Base-by-base conservation (phyloP, 2,329 filamentous ascomycete genomes). In the Aurifilum marmelostoma region DNA sequence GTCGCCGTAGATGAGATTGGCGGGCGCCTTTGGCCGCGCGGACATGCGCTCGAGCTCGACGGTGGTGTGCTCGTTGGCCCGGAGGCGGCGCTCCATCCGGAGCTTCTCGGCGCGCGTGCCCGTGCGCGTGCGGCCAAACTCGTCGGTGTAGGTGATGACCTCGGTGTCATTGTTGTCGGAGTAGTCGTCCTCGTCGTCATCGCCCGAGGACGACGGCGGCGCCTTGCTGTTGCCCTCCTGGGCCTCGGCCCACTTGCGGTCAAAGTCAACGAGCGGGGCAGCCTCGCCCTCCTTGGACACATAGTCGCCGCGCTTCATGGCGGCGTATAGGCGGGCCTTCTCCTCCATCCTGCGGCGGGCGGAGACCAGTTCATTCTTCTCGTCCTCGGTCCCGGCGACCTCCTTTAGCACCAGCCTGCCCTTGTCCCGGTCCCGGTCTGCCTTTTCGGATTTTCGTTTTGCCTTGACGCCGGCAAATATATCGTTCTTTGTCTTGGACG, bases 291-390 rank as follows among this genome's bases (percentile, higher is more conserved):
- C 87, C 67, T 86, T 85, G 21, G 87, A 83, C n/a, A 92, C 83
- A 79, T 92, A 90, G 76, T 97, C 91, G n/a, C 95, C 94, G 43
- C 92, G 87, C 80, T 97, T 97, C 88, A 99, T 91, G 50, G 92
- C 92, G 8, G 92, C 90, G 79, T 99, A 99, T 1, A 96, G 81
- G 5, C 92, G 88, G 3, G 92, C 93, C 80, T 99, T 99, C 81
- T 94, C 91, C 76, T 97, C 90, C 90, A 99, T 92, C 76, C 90
- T 92, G 73, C 90, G 87, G 78, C 90, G 91, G 29, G 92, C 91
- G 68, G 91, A 88, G 63, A 83, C 91, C 67, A 91, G 87, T 74
- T 92, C 88, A 62, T 86, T 87, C 69, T 91, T 90, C 74, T 91
- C 89, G 65, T 90, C 86, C 69, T 87, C 83, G 12, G 86, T 84